phyloP scores from a whole-genome alignment of 129 eudicot species.

The Chrysanthemum seticuspe region DNA sequence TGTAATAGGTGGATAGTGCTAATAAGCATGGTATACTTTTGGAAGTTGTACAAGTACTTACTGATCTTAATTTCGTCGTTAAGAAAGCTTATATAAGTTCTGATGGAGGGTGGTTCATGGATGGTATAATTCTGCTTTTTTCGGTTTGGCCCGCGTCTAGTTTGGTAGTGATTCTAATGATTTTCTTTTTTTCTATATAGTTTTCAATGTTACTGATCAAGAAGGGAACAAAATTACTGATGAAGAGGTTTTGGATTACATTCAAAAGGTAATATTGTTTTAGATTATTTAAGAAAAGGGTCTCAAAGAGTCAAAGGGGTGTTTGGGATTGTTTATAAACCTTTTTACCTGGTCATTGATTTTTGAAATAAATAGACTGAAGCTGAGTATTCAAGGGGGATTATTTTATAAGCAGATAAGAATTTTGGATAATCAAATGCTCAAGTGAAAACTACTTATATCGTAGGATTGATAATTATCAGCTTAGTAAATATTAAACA shows the following conservation, averaged over 20 bases:
- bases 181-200: conserved; percentile 31
- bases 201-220: conserved; percentile 91
- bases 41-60: conserved; percentile 93
- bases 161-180: not conserved
- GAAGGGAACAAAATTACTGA: conserved; percentile 91
- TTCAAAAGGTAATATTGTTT: conserved; percentile 56
- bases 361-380: no score
- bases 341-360: no score
- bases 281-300: no score
- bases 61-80: conserved; percentile 80
- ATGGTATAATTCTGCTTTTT: conserved; percentile 50
- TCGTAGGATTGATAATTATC: no score
- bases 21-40: conserved; percentile 90
- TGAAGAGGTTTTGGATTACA: conserved; percentile 74
- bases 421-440: no score
- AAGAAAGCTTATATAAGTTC: conserved; percentile 95
- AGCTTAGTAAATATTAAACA: no score
- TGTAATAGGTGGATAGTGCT: conserved; percentile 89
- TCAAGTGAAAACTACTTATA: no score
- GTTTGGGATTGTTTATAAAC: no score
- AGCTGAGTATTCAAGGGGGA: no score
- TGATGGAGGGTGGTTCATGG: conserved; percentile 99
- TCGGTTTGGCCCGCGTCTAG: not conserved
- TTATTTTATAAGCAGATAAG: no score
- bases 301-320: no score